These are phyloP conservation scores for Nemania bipapillata DNA, from an alignment of 2,329 filamentous ascomycete species.

Conservation along the genomic window DNA sequence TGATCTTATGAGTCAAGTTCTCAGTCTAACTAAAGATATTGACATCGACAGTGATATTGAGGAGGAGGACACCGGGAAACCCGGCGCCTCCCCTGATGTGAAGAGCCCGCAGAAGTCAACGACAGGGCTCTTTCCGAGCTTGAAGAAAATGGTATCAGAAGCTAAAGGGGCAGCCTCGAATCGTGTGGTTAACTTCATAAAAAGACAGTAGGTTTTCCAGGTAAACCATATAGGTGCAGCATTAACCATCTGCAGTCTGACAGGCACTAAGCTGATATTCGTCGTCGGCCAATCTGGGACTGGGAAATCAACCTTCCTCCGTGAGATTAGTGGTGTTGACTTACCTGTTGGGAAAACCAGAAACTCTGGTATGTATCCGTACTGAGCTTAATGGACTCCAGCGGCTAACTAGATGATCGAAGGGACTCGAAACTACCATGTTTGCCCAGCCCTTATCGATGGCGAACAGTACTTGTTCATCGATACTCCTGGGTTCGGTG, in stretches of 20 bases:
- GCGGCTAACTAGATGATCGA: neutral
- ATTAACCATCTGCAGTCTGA: neutral
- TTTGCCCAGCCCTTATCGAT: slow-evolving; percentile 6
- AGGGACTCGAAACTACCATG: slow-evolving; percentile 3
- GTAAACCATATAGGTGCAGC: neutral
- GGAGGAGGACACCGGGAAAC: neutral
- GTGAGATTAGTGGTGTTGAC: neutral
- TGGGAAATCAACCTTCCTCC: neutral
- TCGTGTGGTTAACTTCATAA: neutral
- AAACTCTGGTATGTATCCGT: slow-evolving; percentile 8
- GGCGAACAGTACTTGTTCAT: slow-evolving; percentile 17
- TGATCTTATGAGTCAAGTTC: neutral
- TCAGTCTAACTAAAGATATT: neutral
- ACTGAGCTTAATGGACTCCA: neutral
- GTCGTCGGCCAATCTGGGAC: slow-evolving; percentile 2
- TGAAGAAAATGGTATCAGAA: neutral
- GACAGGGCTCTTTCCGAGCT: neutral
- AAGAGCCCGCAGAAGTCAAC: neutral
- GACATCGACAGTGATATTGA: neutral
- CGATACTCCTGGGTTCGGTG: slow-evolving; percentile 10
- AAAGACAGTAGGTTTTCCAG: neutral
- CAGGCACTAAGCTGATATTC: slow-evolving; percentile 10
- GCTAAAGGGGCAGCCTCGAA: neutral
- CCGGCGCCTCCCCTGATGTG: neutral
- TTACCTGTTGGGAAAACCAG: neutral